Evolutionary conservation across 345 rosid species (phyloP).

Genomic region (Brassica napus): Da-Ae NC_063444.1:16188501-16189000

Average conservation of each 20-base stretch:
- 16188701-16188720: slow-evolving; percentile 42
- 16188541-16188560: slow-evolving; percentile 4
- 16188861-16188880: background rate
- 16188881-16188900: slow-evolving; percentile 17
- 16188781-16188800: background rate
- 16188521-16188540: background rate
- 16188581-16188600: background rate
- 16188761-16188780: background rate
- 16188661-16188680: slow-evolving; percentile 53
- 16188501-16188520: background rate
- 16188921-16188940: slow-evolving; percentile 44
- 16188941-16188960: slow-evolving; percentile 40
- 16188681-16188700: slow-evolving; percentile 43
- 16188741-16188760: background rate
- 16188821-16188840: background rate
- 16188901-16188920: background rate
- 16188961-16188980: slow-evolving; percentile 50
- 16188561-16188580: slow-evolving; percentile 11
- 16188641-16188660: slow-evolving; percentile 83
- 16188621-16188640: slow-evolving; percentile 88
- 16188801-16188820: background rate
- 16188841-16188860: background rate
- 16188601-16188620: slow-evolving; percentile 69
- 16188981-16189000: slow-evolving; percentile 49
- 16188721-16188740: slow-evolving; percentile 31